Percentiles rank a stretch among this genome's conserved stretches.
These are phyloP conservation scores for Penicillium roqueforti DNA, from an alignment of 495 filamentous ascomycete species.

Conservation along the genomic window DNA sequence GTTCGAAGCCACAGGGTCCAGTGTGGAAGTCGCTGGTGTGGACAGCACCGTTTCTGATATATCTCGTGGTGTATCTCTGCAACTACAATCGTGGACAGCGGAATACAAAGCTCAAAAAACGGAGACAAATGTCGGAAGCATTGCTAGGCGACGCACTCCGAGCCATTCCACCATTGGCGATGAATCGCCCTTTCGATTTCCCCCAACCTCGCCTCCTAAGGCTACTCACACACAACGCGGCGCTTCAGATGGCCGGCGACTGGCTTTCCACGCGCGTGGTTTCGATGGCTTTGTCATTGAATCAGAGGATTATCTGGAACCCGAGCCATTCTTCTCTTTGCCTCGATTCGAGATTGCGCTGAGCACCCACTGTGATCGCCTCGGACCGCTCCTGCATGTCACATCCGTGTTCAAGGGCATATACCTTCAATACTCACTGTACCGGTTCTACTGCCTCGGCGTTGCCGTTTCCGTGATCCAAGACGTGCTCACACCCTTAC, in stretches of 20 bases:
- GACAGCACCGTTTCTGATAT: slow-evolving; percentile 75
- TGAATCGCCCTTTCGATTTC: slow-evolving; percentile 50
- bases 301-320: slow-evolving; percentile 74
- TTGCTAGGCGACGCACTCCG: slow-evolving; percentile 52
- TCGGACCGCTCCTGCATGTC: slow-evolving; percentile 83
- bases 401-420: slow-evolving; percentile 75
- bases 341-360: slow-evolving; percentile 84
- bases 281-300: slow-evolving; percentile 89
- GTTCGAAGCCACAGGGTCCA: slow-evolving; percentile 83
- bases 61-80: slow-evolving; percentile 74
- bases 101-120: slow-evolving; percentile 83
- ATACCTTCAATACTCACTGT: slow-evolving; percentile 84
- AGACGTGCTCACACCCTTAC: slow-evolving; percentile 61
- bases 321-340: slow-evolving; percentile 79
- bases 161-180: slow-evolving; percentile 52
- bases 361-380: slow-evolving; percentile 75
- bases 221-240: slow-evolving; percentile 49
- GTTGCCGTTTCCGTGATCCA: slow-evolving; percentile 73
- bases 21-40: slow-evolving; percentile 83
- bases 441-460: slow-evolving; percentile 86
- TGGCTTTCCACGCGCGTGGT: slow-evolving; percentile 74
- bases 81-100: slow-evolving; percentile 84
- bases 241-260: slow-evolving; percentile 75
- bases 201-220: slow-evolving; percentile 57
- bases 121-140: slow-evolving; percentile 56